Conservation (phyloP, 2,329 filamentous ascomycete species). For the Cyclaneusma minus region DNA sequence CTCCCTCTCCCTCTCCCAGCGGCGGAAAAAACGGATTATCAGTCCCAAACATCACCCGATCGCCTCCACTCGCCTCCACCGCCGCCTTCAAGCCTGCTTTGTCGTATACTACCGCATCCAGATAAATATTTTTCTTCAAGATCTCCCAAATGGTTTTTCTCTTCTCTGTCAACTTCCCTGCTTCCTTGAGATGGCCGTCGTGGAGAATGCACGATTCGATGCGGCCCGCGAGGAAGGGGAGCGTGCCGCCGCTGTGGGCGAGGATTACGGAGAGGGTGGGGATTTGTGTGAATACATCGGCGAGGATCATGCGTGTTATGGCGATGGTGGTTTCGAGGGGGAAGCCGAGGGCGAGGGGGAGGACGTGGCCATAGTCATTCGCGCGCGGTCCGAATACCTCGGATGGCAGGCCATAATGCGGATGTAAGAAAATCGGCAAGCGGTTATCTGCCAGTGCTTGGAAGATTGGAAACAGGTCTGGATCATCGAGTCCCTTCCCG, state of each 20-base stretch:
- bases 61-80: slow-evolving; percentile 48
- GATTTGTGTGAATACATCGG: slow-evolving; percentile 67
- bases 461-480: slow-evolving; percentile 56
- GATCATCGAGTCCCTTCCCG: slow-evolving; percentile 68
- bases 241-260: slow-evolving; percentile 75
- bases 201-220: slow-evolving; percentile 80
- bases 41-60: slow-evolving; percentile 66
- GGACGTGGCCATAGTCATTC: slow-evolving; percentile 67
- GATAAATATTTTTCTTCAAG: slow-evolving; percentile 61
- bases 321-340: slow-evolving; percentile 89
- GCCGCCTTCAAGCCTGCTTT: slow-evolving; percentile 59
- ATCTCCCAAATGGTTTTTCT: slow-evolving; percentile 47
- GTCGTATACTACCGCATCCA: slow-evolving; percentile 78
- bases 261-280: slow-evolving; percentile 56
- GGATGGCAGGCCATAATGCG: slow-evolving; percentile 76
- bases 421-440: slow-evolving; percentile 69
- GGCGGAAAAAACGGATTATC: slow-evolving; percentile 82
- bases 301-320: slow-evolving; percentile 73
- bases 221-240: slow-evolving; percentile 76
- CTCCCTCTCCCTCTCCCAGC: slow-evolving; percentile 42
- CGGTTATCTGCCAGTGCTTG: slow-evolving; percentile 46
- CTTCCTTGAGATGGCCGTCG: slow-evolving; percentile 56
- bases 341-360: slow-evolving; percentile 75
- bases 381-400: slow-evolving; percentile 64
- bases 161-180: slow-evolving; percentile 34